phyloP scores from a whole-genome alignment of 2,329 filamentous ascomycete species.

The Verticillium tricorpus region DNA sequence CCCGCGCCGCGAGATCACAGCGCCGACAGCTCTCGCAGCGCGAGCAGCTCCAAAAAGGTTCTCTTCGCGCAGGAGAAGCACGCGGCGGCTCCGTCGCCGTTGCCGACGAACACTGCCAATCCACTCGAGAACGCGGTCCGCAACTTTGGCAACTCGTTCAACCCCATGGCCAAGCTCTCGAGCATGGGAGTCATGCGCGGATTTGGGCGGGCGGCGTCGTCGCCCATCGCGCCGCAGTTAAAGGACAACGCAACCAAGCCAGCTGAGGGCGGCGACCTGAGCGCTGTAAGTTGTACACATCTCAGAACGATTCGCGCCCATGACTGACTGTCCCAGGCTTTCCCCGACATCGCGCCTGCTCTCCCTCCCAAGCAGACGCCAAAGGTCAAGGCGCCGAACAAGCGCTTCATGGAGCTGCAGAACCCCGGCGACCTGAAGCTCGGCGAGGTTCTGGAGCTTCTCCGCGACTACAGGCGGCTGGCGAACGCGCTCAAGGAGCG shows the following conservation, averaged over 20 bases:
- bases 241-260: slow-evolving; percentile 27
- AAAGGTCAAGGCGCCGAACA: slow-evolving; percentile 62
- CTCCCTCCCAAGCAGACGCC: slow-evolving; percentile 50
- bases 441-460: slow-evolving; percentile 66
- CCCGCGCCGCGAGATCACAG: slow-evolving; percentile 61
- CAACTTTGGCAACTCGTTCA: slow-evolving; percentile 73
- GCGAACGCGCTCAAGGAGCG: slow-evolving; percentile 60
- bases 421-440: slow-evolving; percentile 67
- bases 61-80: slow-evolving; percentile 42
- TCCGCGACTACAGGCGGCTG: slow-evolving; percentile 71
- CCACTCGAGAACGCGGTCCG: slow-evolving; percentile 68
- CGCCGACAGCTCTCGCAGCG: slow-evolving; percentile 66
- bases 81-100: slow-evolving; percentile 26
- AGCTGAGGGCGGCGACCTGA: slow-evolving; percentile 51
- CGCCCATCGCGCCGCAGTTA: slow-evolving; percentile 28
- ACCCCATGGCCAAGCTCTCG: slow-evolving; percentile 75
- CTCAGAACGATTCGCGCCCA: neutral
- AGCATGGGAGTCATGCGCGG: slow-evolving; percentile 70
- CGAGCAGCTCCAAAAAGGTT: slow-evolving; percentile 55
- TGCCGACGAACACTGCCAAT: slow-evolving; percentile 4
- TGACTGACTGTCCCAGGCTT: slow-evolving; percentile 38
- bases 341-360: slow-evolving; percentile 52
- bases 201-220: slow-evolving; percentile 58
- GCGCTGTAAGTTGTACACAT: slow-evolving; percentile 40
- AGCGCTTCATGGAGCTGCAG: slow-evolving; percentile 68